phyloP scores from a whole-genome alignment of 225 moss, liverwort and hornwort species.

The Bryoerythrophyllum caledonicum region DNA sequence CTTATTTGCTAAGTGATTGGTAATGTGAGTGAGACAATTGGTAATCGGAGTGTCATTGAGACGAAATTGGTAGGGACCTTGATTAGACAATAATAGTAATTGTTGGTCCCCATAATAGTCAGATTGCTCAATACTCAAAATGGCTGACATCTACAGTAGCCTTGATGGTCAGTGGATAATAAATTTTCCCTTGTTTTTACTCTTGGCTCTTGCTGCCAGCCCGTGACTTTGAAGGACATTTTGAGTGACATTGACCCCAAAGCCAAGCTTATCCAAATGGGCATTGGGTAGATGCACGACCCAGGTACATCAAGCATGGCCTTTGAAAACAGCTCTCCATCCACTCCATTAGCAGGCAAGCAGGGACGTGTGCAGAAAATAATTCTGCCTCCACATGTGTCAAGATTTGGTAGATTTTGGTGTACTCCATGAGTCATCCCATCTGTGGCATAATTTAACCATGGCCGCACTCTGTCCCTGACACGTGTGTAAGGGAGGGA shows the following conservation, averaged over 20 bases:
- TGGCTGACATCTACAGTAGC: too few relatives aligned
- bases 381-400: constrained; percentile 11
- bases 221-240: too few relatives aligned
- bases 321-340: background rate
- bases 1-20: too few relatives aligned
- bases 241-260: background rate
- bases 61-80: too few relatives aligned
- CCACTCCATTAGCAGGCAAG: background rate
- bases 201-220: too few relatives aligned
- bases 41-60: too few relatives aligned
- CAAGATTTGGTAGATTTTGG: constrained; percentile 8
- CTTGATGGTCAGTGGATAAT: too few relatives aligned
- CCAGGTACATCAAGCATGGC: background rate
- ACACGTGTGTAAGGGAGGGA: constrained; percentile 2
- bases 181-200: too few relatives aligned
- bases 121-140: too few relatives aligned
- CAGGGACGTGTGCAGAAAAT: constrained; percentile 5
- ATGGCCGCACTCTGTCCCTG: background rate
- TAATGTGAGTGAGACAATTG: too few relatives aligned
- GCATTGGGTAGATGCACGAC: background rate
- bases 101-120: too few relatives aligned
- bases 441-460: constrained; percentile 12
- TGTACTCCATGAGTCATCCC: background rate
- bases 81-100: too few relatives aligned
- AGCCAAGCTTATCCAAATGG: background rate